A percentile compares a stretch with the other conserved stretches of the same genome.
Evolutionary conservation across 2,329 filamentous ascomycete genomes (phyloP).

Genomic region (Aureobasidium sp.): DNA sequence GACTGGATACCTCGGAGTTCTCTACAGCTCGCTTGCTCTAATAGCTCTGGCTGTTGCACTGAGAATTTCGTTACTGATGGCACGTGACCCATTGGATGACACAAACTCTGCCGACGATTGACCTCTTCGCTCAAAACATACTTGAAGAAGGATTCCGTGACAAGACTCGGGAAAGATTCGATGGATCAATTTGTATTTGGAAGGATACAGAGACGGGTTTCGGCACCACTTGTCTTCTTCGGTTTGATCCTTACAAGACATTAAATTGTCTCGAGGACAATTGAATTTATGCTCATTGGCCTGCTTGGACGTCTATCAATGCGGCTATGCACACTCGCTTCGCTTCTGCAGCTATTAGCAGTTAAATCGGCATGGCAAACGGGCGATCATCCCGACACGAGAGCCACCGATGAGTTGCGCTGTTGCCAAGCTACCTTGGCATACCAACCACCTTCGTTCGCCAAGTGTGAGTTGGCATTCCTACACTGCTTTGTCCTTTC

Average conservation of each 20-base stretch:
- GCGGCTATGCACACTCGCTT: background rate
- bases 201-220: background rate
- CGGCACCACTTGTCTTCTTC: background rate
- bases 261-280: background rate
- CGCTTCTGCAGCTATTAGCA: slow-evolving; percentile 6
- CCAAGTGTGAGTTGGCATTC: background rate
- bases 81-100: background rate
- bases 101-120: background rate
- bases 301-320: background rate
- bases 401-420: background rate
- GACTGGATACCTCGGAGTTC: background rate
- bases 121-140: background rate
- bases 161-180: background rate
- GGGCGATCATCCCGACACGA: background rate
- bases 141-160: background rate
- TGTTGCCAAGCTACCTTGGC: slow-evolving; percentile 5
- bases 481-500: background rate
- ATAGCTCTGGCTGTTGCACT: background rate
- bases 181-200: background rate
- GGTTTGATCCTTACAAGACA: background rate
- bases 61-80: background rate
- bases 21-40: background rate
- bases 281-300: background rate
- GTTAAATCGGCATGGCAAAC: background rate
- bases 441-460: background rate